These are phyloP conservation scores for Diaporthe sp. DNA, from an alignment of 2,329 filamentous ascomycete species.

Conservation along the genomic window DNA sequence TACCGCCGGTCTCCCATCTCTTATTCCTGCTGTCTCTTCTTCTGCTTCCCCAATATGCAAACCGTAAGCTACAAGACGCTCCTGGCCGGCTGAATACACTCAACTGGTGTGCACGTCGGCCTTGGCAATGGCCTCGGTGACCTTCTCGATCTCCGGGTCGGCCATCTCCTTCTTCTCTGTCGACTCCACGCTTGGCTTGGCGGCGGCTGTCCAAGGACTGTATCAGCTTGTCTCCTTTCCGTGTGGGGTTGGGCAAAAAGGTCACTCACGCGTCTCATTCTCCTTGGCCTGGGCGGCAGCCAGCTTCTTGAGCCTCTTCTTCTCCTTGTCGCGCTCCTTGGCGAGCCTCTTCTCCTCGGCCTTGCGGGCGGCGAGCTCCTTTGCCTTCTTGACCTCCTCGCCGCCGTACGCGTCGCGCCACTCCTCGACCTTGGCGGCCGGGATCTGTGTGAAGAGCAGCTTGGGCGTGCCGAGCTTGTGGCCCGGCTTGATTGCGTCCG, in stretches of 20 bases:
- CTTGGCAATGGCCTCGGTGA: constrained; percentile 41
- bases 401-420: constrained; percentile 82
- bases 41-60: too few species aligned
- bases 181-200: constrained; percentile 38
- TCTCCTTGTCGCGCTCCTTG: constrained; percentile 62
- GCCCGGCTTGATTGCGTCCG: constrained; percentile 72
- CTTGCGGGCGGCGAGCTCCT: constrained; percentile 65
- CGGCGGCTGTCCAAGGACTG: neutral
- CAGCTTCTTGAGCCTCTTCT: constrained; percentile 54
- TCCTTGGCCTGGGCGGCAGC: constrained; percentile 42
- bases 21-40: too few species aligned
- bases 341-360: constrained; percentile 62
- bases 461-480: constrained; percentile 85
- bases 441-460: constrained; percentile 85
- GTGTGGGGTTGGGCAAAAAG: neutral
- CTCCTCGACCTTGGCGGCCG: constrained; percentile 82
- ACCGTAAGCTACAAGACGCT: too few species aligned
- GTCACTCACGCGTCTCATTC: constrained; percentile 6
- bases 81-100: too few species aligned
- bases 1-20: neutral
- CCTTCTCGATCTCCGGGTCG: constrained; percentile 40
- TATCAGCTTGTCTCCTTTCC: neutral
- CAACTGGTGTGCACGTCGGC: constrained; percentile 41
- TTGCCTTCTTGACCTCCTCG: constrained; percentile 75
- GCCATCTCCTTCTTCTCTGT: constrained; percentile 40